Percentiles rank a stretch among this genome's conserved stretches.
Conservation (phyloP, 2,329 filamentous ascomycete genomes). For the Phialocephala subalpina region DNA sequence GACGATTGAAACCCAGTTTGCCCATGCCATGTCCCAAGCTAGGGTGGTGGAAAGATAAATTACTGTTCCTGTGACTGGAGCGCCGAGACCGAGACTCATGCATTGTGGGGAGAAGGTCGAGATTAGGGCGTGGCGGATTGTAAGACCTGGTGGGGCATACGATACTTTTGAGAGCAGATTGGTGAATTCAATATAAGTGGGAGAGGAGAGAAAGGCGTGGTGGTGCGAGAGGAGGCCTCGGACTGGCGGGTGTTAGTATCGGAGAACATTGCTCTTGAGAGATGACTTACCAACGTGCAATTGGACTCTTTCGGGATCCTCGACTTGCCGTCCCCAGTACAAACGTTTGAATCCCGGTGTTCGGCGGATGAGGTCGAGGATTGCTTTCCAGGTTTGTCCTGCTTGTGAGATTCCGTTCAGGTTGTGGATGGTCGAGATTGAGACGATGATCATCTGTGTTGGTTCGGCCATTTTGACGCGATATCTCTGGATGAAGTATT, state of each 20-base stretch:
- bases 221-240: neutral
- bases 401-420: neutral
- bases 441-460: neutral
- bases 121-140: conserved; percentile 38
- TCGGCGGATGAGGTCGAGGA: neutral
- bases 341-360: conserved; percentile 38
- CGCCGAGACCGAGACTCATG: conserved; percentile 33
- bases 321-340: conserved; percentile 35
- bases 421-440: neutral
- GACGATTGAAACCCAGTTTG: conserved; percentile 18
- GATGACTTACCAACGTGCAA: neutral
- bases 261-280: neutral
- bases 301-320: neutral
- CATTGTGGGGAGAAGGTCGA: conserved; percentile 37
- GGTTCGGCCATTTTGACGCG: neutral
- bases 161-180: neutral
- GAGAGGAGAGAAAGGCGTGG: neutral
- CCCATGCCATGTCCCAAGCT: conserved; percentile 33
- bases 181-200: neutral
- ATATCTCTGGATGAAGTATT: neutral
- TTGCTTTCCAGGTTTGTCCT: neutral
- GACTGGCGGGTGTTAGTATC: neutral
- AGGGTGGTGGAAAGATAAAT: conserved; percentile 36
- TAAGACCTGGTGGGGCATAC: neutral
- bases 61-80: conserved; percentile 44